Evolutionary conservation across 83 land plant species (phyloP).

Genomic region (Picea abies): DNA sequence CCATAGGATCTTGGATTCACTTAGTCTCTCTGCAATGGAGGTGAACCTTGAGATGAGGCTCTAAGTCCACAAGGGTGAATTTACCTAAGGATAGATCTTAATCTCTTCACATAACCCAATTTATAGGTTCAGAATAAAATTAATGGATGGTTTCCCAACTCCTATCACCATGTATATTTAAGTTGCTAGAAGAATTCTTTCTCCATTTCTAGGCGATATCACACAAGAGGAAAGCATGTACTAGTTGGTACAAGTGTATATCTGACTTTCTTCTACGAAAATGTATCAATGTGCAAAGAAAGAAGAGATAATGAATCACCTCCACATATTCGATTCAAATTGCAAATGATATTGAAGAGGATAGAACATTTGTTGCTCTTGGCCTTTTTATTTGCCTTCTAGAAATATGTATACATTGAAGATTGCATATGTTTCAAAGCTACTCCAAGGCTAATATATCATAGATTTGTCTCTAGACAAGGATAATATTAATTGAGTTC

Average conservation of each 20-base stretch:
- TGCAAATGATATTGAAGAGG: constrained; percentile 1
- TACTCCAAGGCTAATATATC: constrained; percentile 81
- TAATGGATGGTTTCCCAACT: too few relatives aligned
- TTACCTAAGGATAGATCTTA: too few relatives aligned
- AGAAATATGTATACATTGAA: constrained; percentile 67
- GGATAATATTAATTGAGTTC: constrained; percentile 84
- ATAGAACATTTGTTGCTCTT: constrained; percentile 36
- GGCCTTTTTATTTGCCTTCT: constrained; percentile 78
- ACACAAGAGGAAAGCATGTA: constrained; percentile 68
- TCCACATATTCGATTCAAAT: neutral
- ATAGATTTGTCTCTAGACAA: constrained; percentile 81
- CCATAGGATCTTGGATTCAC: too few relatives aligned
- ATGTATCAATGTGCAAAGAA: constrained; percentile 8
- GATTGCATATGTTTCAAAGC: constrained; percentile 69
- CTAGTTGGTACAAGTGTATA: constrained; percentile 67
- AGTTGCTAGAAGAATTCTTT: constrained; percentile 50
- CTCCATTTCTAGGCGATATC: constrained; percentile 56
- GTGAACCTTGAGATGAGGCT: too few relatives aligned
- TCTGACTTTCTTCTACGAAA: constrained; percentile 6
- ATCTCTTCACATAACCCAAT: too few relatives aligned
- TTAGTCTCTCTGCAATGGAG: too few relatives aligned
- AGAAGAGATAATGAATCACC: constrained; percentile 14
- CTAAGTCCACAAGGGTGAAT: too few relatives aligned
- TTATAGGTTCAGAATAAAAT: too few relatives aligned
- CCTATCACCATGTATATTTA: too few relatives aligned